Evolutionary conservation across 371 early-diverging fungal species (phyloP).

Genomic region (Saksenaea vasiformis): DNA sequence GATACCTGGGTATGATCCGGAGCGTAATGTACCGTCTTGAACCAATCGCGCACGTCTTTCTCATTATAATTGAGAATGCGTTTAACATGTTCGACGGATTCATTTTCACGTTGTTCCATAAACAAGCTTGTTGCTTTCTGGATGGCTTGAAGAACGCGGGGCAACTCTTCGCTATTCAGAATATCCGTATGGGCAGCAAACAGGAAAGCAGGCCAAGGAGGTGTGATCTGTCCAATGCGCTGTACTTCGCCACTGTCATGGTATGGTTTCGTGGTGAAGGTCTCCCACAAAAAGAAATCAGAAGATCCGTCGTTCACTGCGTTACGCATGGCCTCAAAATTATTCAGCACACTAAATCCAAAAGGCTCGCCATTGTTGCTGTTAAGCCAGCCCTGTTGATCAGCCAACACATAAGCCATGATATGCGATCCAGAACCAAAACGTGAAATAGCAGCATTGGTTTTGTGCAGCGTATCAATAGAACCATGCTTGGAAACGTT

Average conservation of each 20-base stretch:
- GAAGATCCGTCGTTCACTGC: slow-evolving; percentile 61
- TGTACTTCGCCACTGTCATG: slow-evolving; percentile 73
- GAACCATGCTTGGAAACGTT: slow-evolving; percentile 46
- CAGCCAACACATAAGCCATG: slow-evolving; percentile 79
- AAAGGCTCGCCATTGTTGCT: slow-evolving; percentile 35
- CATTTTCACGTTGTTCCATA: slow-evolving; percentile 49
- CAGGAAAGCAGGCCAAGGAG: slow-evolving; percentile 91
- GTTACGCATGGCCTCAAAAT: slow-evolving; percentile 75
- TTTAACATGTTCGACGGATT: slow-evolving; percentile 58
- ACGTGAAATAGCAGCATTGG: slow-evolving; percentile 74
- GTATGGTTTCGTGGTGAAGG: slow-evolving; percentile 83
- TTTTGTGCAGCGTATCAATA: slow-evolving; percentile 61
- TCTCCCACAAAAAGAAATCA: slow-evolving; percentile 90
- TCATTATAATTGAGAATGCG: slow-evolving; percentile 57
- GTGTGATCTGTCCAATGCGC: slow-evolving; percentile 74
- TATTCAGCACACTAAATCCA: slow-evolving; percentile 66
- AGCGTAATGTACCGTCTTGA: slow-evolving; percentile 67
- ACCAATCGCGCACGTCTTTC: slow-evolving; percentile 76
- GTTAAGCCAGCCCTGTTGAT: slow-evolving; percentile 68
- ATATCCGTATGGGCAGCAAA: slow-evolving; percentile 69
- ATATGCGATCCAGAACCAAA: slow-evolving; percentile 85
- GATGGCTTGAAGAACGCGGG: slow-evolving; percentile 45
- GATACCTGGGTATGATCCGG: slow-evolving; percentile 51
- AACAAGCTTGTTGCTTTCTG: slow-evolving; percentile 48
- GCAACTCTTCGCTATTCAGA: slow-evolving; percentile 34